Percentiles rank a stretch among this genome's conserved stretches.
phyloP scores from a whole-genome alignment of 768 basidiomycete species.

The Naganishia randhawae region DNA sequence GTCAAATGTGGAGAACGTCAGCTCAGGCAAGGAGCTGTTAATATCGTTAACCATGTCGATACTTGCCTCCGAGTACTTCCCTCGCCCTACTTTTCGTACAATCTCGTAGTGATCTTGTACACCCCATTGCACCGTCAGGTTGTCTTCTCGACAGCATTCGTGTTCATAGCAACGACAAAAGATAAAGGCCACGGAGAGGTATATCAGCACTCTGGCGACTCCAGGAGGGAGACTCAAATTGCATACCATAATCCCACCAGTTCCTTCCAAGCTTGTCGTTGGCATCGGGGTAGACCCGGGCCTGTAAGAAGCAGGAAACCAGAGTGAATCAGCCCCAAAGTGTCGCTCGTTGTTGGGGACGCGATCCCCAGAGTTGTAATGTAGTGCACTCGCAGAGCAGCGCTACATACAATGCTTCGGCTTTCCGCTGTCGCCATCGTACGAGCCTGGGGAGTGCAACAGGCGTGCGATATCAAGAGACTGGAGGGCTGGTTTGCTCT shows the following conservation, averaged over 20 bases:
- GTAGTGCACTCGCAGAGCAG: not conserved
- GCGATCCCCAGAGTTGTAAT: too few relatives aligned
- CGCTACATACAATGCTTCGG: conserved; percentile 12
- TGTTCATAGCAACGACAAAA: conserved; percentile 20
- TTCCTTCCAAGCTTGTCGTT: conserved; percentile 80
- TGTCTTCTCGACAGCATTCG: conserved; percentile 57
- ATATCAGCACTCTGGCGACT: not conserved
- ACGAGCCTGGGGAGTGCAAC: not conserved
- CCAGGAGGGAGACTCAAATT: conserved; percentile 27
- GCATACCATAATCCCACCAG: conserved; percentile 92
- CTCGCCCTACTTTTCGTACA: conserved; percentile 89
- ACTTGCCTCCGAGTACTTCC: conserved; percentile 86
- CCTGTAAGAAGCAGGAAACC: conserved; percentile 29
- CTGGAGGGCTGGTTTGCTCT: too few relatives aligned
- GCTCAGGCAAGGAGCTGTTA: not conserved
- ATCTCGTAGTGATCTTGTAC: conserved; percentile 97
- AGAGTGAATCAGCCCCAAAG: not conserved
- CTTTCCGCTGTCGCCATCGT: conserved; percentile 16
- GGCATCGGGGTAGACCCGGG: conserved; percentile 71
- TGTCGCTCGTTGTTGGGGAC: not conserved
- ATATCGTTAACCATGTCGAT: not conserved
- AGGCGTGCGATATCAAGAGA: not conserved
- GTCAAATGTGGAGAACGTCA: not conserved
- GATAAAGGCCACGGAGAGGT: not conserved
- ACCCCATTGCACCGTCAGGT: conserved; percentile 92